phyloP scores from a whole-genome alignment of 2,329 filamentous ascomycete species.

The Aspergillus pseudoglaucus region DNA sequence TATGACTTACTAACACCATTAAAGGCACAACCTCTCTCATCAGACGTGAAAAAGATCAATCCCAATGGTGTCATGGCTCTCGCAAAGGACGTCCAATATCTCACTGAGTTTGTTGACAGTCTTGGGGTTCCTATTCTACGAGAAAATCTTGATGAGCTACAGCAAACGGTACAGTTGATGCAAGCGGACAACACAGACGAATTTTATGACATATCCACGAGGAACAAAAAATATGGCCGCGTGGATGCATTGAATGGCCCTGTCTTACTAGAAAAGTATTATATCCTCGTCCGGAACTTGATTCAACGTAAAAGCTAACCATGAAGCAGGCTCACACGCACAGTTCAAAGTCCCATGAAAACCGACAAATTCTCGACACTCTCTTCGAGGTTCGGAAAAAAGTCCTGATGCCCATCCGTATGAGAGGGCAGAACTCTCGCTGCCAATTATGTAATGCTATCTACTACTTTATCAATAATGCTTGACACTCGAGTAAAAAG shows the following conservation, averaged over 20 bases:
- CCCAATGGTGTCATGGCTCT: conserved; percentile 75
- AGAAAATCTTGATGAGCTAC: conserved; percentile 84
- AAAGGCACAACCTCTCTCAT: conserved; percentile 69
- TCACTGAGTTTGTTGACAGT: conserved; percentile 78
- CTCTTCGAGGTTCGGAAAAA: conserved; percentile 68
- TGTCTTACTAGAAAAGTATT: conserved; percentile 83
- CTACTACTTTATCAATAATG: too few relatives aligned
- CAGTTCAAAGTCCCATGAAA: conserved; percentile 53
- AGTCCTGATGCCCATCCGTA: conserved; percentile 18
- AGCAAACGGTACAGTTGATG: conserved; percentile 87
- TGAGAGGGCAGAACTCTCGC: too few relatives aligned
- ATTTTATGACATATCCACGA: conserved; percentile 84
- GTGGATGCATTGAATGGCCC: conserved; percentile 90
- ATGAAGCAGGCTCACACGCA: conserved; percentile 54
- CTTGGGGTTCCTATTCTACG: conserved; percentile 83
- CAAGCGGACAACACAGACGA: conserved; percentile 85
- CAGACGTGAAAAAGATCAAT: conserved; percentile 78
- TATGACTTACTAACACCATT: background rate
- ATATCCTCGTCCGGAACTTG: background rate
- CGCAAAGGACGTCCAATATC: conserved; percentile 73
- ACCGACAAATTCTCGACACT: conserved; percentile 63
- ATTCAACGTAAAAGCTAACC: conserved; percentile 11
- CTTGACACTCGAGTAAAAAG: too few relatives aligned
- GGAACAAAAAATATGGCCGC: conserved; percentile 88
- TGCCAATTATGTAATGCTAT: too few relatives aligned